A percentile compares a stretch with the other conserved stretches of the same genome.
Evolutionary conservation across 306 rosid species (phyloP).

Genomic region (Inga oerstediana): DNA sequence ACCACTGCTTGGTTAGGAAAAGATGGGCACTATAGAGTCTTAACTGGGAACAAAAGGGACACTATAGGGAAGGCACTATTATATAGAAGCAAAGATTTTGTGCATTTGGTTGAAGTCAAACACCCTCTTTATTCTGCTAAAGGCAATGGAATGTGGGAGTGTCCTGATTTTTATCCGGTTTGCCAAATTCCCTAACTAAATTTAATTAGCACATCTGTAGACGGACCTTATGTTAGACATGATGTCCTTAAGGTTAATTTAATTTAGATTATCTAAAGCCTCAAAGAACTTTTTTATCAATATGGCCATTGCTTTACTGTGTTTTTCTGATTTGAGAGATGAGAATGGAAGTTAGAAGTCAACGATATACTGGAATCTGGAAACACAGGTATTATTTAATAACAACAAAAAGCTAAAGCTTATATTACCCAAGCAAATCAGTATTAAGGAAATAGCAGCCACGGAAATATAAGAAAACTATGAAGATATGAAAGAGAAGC

Average conservation of each 20-base stretch:
- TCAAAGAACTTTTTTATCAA: no score
- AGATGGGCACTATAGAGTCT: conserved; percentile 65
- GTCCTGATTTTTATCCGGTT: conserved; percentile 80
- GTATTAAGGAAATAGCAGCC: no score
- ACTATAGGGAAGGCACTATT: conserved; percentile 59
- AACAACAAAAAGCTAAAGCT: no score
- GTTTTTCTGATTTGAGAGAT: no score
- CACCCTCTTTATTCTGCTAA: conserved; percentile 59
- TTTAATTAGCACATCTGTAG: conserved; percentile 41
- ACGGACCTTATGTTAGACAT: conserved; percentile 41
- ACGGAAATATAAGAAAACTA: conserved; percentile 29
- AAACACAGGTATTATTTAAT: no score
- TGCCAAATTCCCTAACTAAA: conserved; percentile 23
- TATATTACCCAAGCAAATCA: no score
- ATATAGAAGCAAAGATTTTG: conserved; percentile 64
- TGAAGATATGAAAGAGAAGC: conserved; percentile 41
- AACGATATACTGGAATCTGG: no score
- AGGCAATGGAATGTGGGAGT: conserved; percentile 88
- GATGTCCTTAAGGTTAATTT: conserved; percentile 57
- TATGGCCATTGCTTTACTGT: conserved; percentile 70
- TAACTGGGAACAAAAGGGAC: conserved; percentile 54
- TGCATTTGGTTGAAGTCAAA: conserved; percentile 55
- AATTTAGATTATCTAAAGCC: conserved; percentile 65
- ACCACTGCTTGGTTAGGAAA: conserved; percentile 78
- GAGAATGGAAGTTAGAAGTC: no score